Evolutionary conservation across 2,329 filamentous ascomycete species (phyloP).

Genomic region (Tolypocladium inflatum): DNA sequence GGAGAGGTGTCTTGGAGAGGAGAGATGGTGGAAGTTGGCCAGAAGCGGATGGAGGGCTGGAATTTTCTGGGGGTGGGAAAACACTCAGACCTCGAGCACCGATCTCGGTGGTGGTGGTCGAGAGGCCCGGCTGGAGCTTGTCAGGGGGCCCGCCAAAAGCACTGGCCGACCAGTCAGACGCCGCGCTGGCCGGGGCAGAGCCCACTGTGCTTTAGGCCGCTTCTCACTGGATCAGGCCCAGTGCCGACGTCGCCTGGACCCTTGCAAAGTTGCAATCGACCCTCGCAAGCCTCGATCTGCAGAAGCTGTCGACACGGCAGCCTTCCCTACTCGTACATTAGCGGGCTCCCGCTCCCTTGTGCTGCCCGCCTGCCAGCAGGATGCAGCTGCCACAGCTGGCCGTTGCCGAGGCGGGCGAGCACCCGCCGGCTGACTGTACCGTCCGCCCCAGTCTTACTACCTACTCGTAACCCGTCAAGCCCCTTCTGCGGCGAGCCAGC

Average conservation of each 20-base stretch:
- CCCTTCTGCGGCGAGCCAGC: background rate
- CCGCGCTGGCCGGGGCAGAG: background rate
- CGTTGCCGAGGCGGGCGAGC: background rate
- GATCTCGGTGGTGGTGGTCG: conserved; percentile 3
- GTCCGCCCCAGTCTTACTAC: background rate
- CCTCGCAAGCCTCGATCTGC: too few species aligned
- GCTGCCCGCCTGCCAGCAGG: background rate
- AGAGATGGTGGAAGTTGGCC: background rate
- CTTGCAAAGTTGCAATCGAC: background rate
- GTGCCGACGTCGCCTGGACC: background rate
- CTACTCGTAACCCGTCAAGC: too few species aligned
- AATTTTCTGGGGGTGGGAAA: conserved; percentile 4
- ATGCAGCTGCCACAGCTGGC: background rate
- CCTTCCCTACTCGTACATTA: background rate
- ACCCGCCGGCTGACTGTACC: background rate
- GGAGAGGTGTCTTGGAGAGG: conserved; percentile 15
- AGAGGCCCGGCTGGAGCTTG: background rate
- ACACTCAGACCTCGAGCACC: conserved; percentile 1
- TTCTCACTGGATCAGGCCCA: background rate
- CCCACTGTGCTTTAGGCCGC: background rate
- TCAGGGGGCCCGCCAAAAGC: background rate
- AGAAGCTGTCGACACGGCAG: background rate
- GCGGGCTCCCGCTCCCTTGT: too few species aligned
- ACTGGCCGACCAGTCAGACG: background rate
- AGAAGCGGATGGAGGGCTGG: background rate